Conservation (phyloP, 495 filamentous ascomycete genomes). For the Emericellopsis terricola region DNA sequence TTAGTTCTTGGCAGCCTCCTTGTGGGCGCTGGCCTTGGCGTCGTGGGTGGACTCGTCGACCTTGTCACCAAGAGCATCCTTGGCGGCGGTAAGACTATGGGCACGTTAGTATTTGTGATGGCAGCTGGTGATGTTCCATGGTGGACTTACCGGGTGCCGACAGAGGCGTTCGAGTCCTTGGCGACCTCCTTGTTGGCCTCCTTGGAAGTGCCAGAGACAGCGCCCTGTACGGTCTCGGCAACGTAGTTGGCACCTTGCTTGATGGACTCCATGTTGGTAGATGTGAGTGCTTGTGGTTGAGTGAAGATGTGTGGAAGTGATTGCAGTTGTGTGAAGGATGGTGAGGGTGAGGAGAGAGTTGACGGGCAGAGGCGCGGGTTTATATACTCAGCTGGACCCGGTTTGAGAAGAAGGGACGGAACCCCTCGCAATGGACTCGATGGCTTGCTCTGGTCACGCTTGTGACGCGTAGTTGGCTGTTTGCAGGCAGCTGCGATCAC, state of each 20-base stretch:
- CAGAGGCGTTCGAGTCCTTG: slow-evolving; percentile 34
- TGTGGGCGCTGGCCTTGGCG: slow-evolving; percentile 26
- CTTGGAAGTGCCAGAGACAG: slow-evolving; percentile 32
- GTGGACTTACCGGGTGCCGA: slow-evolving; percentile 29
- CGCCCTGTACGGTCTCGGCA: slow-evolving; percentile 36
- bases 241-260: slow-evolving; percentile 44
- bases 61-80: slow-evolving; percentile 32
- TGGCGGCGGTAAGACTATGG: slow-evolving; percentile 22
- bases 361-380: slow-evolving; percentile 3
- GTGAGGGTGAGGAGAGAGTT: slow-evolving; percentile 8
- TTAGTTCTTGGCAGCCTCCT: slow-evolving; percentile 29
- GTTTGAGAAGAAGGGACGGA: too few species aligned
- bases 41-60: slow-evolving; percentile 27
- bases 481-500: too few species aligned
- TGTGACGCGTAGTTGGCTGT: too few species aligned
- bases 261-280: slow-evolving; percentile 32
- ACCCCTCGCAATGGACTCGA: neutral
- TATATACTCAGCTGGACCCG: too few species aligned
- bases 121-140: neutral
- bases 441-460: too few species aligned
- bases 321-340: slow-evolving; percentile 11
- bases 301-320: slow-evolving; percentile 10
- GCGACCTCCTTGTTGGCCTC: slow-evolving; percentile 49
- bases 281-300: slow-evolving; percentile 9
- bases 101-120: neutral